Conservation (phyloP, 148 eudicot species). For the Rhododendron ferrugineum region DNA sequence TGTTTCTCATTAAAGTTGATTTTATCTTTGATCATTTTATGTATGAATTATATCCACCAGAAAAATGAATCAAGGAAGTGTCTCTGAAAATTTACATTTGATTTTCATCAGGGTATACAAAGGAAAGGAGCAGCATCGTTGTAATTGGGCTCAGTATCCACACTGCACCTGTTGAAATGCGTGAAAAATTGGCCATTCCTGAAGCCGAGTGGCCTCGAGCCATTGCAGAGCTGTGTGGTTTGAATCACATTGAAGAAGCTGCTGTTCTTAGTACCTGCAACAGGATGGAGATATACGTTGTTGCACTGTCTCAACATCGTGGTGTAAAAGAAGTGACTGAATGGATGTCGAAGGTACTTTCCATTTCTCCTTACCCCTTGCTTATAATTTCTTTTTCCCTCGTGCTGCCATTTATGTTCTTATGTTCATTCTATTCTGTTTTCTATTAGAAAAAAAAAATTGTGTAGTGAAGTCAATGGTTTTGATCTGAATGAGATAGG, state of each 20-base stretch:
- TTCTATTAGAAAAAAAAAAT: neutral
- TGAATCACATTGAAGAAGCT: conserved; percentile 97
- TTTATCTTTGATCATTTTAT: too few relatives aligned
- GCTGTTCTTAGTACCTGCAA: conserved; percentile 97
- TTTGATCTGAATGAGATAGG: neutral
- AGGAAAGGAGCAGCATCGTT: conserved; percentile 91
- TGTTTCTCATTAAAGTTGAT: too few relatives aligned
- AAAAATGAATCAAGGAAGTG: neutral
- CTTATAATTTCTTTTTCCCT: neutral
- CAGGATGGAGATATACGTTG: conserved; percentile 95
- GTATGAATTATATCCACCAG: neutral
- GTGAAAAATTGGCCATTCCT: conserved; percentile 96
- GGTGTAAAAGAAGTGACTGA: conserved; percentile 98
- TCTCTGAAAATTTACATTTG: neutral
- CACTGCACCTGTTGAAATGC: conserved; percentile 83
- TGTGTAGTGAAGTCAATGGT: neutral
- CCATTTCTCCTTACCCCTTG: neutral
- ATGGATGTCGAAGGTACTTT: conserved; percentile 93
- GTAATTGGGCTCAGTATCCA: conserved; percentile 91
- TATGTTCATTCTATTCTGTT: neutral
- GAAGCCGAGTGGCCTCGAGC: conserved; percentile 99
- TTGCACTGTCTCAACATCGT: conserved; percentile 88
- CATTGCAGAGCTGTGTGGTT: conserved; percentile 73
- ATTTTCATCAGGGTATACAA: conserved; percentile 64
- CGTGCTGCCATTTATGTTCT: neutral